Evolutionary conservation across 1,139 yeast species (phyloP), one percentile per base, ranked within the genome.

Genomic region (Debaryomyces coudertii): DNA sequence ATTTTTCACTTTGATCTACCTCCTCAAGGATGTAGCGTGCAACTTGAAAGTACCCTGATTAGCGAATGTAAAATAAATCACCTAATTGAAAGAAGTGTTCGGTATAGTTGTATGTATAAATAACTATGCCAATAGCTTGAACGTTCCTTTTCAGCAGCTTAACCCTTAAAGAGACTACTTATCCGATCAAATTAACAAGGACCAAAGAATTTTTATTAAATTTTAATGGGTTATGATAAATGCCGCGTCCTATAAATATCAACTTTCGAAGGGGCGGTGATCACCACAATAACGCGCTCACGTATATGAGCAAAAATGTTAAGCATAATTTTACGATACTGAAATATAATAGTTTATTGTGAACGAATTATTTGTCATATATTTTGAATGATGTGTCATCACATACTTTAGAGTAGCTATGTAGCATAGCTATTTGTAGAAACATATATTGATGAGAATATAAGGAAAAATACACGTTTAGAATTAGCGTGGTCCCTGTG

Each of bases 161-260:
- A 14, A 23, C 38, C 28, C 28, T 24, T 23, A 23, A 29, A 35
- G n/a, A 20, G 15, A 23, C 28, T 20, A 35, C 28, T 24, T 11
- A 38, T 28, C 23, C 23, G 41, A n/a, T 18, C 16, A 29, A 27
- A 38, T 29, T 34, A 38, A 28, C 16, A 38, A 28, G 41, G 41
- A 38, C 24, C 22, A 27, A 28, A 28, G 29, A 35, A 11, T 16
- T 38, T 38, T 28, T 38, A 15, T 29, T 38, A 27, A 38, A 28
- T 28, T 38, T 38, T 38, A 12, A 16, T 5, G 4, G 41, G 41
- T 38, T 38, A 38, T 28, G 41, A 38, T 34, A 28, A 38, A 38
- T 38, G 41, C 34, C 34, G 22, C 34, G 25, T 28, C 34, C 34
- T 29, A 18, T 11, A n/a, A 24, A 9, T 28, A 36, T 23, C 40